Percentiles rank a stretch among this genome's conserved stretches.
Conservation (phyloP, 495 filamentous ascomycete species). For the Xanthoparmelia taractica region DNA sequence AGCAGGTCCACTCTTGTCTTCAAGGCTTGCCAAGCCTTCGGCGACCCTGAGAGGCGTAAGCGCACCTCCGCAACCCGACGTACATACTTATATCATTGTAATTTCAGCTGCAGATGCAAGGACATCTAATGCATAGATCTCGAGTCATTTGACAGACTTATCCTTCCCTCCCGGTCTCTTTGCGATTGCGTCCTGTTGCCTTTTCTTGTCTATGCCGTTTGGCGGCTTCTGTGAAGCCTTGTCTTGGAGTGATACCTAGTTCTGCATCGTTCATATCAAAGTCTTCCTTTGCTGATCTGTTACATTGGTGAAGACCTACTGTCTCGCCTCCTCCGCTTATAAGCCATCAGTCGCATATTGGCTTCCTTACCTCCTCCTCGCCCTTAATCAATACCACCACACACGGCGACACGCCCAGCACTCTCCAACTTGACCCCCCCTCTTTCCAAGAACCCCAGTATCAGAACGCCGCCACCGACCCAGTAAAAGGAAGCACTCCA, state of each 20-base stretch:
- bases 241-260: background rate
- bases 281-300: background rate
- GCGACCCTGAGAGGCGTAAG: conserved; percentile 13
- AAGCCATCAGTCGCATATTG: conserved; percentile 67
- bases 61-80: background rate
- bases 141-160: background rate
- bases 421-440: conserved; percentile 13
- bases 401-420: conserved; percentile 32
- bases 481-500: conserved; percentile 7
- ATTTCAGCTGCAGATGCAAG: background rate
- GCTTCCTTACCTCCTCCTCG: conserved; percentile 74
- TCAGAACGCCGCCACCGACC: conserved; percentile 22
- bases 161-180: too few relatives aligned
- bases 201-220: background rate
- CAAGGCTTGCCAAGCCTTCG: conserved; percentile 22
- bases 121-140: background rate
- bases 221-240: background rate
- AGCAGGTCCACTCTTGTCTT: conserved; percentile 32
- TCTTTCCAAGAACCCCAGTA: conserved; percentile 24
- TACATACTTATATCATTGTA: background rate
- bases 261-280: background rate
- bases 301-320: conserved; percentile 1
- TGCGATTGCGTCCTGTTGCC: too few relatives aligned
- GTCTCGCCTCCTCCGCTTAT: conserved; percentile 52
- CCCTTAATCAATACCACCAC: conserved; percentile 60